Evolutionary conservation across 2,329 filamentous ascomycete species (phyloP), one percentile per base, ranked within the genome.

Genomic region (Ceratocystis alfenasii): DNA sequence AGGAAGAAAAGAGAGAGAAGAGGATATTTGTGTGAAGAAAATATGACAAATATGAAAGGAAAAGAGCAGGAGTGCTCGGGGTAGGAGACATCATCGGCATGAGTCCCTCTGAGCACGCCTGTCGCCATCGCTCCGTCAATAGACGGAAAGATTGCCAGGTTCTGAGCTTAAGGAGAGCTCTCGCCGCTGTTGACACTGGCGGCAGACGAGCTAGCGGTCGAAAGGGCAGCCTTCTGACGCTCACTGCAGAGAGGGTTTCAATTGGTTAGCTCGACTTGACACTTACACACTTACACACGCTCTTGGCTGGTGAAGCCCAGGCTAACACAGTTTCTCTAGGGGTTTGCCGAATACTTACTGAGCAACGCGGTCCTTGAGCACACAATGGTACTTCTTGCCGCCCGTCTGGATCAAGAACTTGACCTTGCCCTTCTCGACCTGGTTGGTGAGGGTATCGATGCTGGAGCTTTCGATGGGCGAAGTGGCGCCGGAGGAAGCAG

Each of bases 321-420:
- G 25, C 48, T 53, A 22, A 53, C 48, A 53, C 48, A 7, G n/a
- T 10, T 8, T 3, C 15, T 25, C 8, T 50, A 53, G 48, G 48
- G 22, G 48, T 53, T 53, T 25, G 48, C 48, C 36, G 0, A 25
- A 25, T 2, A 74, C 78, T 68, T 76, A 80, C 79, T 79, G 78
- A 12, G 72, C 65, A 68, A 70, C 67, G 65, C 78, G 77, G 72
- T 80, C 78, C 68, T 79, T 75, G 3, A 68, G 20, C 4, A 80
- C 71, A 72, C 78, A 80, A 61, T 72, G 69, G 70, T 74, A 75
- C 70, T 73, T 74, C 68, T 70, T 69, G 60, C 67, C 73, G 68
- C 77, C 78, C 50, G 78, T 74, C 73, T 75, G 76, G 73, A 81
- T 76, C 60, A 77, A 71, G 74, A 81, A 81, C 72, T 75, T 75